These are phyloP conservation scores for Tetrahymena malaccensis DNA, from an alignment of 73 alveolate genomes.

Conservation along the genomic window DNA sequence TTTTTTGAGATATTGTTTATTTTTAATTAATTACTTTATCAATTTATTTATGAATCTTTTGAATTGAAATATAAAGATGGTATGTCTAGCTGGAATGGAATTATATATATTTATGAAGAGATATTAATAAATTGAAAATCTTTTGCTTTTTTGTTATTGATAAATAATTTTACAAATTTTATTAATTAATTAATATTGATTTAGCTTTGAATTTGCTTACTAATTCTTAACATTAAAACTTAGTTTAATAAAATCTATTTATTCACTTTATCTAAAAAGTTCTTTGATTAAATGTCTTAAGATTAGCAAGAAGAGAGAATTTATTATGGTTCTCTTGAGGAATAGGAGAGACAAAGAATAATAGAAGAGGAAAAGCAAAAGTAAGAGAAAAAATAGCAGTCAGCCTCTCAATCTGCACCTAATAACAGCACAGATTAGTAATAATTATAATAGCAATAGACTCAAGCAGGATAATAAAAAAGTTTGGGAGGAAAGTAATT, in stretches of 20 bases:
- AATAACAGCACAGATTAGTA: neutral
- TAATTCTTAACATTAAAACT: too few relatives aligned
- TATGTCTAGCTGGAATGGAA: neutral
- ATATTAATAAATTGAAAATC: neutral
- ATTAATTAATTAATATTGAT: neutral
- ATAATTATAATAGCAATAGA: neutral
- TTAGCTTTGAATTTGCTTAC: neutral
- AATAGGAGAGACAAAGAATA: constrained; percentile 10
- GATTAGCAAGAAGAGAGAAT: neutral
- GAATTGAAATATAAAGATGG: neutral
- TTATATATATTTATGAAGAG: neutral
- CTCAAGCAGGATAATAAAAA: neutral
- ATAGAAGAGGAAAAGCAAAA: neutral
- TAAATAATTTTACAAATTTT: neutral
- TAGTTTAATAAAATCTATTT: neutral
- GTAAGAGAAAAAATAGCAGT: neutral
- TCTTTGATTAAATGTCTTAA: neutral
- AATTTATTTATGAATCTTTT: neutral
- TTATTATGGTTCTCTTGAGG: constrained; percentile 4
- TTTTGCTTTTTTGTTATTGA: neutral
- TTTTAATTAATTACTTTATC: too few relatives aligned
- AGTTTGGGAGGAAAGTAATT: constrained; percentile 7
- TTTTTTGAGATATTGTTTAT: too few relatives aligned
- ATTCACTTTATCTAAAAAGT: neutral
- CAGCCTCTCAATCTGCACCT: neutral